These are phyloP conservation scores for Arthroderma uncinatum DNA, from an alignment of 2,329 filamentous ascomycete species.

Conservation along the genomic window DNA sequence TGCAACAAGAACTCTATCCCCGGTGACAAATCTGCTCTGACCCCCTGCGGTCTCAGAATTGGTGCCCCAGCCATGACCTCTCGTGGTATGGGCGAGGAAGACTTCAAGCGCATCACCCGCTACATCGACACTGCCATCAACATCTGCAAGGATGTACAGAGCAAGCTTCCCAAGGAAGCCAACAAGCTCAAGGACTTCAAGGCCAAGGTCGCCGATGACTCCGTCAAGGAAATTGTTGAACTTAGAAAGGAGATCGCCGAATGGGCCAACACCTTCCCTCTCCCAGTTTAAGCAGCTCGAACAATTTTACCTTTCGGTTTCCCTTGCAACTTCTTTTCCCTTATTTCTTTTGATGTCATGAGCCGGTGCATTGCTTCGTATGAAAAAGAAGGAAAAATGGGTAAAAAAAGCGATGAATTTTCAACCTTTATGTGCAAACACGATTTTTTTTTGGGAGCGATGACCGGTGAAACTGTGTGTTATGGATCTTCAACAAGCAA, in stretches of 20 bases:
- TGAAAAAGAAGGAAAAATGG: slow-evolving; percentile 6
- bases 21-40: slow-evolving; percentile 93
- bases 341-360: slow-evolving; percentile 2
- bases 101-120: slow-evolving; percentile 78
- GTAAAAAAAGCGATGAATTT: slow-evolving; percentile 12
- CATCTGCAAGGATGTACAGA: slow-evolving; percentile 81
- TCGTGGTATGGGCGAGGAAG: slow-evolving; percentile 80
- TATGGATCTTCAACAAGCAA: slow-evolving; percentile 19
- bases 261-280: slow-evolving; percentile 85
- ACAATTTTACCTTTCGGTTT: not conserved
- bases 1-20: slow-evolving; percentile 99
- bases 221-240: slow-evolving; percentile 68
- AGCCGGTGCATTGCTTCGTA: slow-evolving; percentile 3
- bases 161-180: slow-evolving; percentile 77
- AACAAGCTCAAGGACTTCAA: slow-evolving; percentile 99
- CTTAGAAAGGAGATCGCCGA: slow-evolving; percentile 79
- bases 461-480: slow-evolving; percentile 10
- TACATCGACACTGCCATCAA: slow-evolving; percentile 88
- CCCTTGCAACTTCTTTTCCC: not conserved
- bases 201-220: slow-evolving; percentile 70
- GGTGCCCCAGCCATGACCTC: slow-evolving; percentile 96
- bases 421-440: slow-evolving; percentile 15
- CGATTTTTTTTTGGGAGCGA: slow-evolving; percentile 11
- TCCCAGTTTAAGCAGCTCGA: slow-evolving; percentile 48
- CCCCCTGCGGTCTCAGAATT: slow-evolving; percentile 87